These are phyloP conservation scores for Jatropha curcas DNA, from an alignment of 345 rosid genomes.

Conservation along the genomic window DNA sequence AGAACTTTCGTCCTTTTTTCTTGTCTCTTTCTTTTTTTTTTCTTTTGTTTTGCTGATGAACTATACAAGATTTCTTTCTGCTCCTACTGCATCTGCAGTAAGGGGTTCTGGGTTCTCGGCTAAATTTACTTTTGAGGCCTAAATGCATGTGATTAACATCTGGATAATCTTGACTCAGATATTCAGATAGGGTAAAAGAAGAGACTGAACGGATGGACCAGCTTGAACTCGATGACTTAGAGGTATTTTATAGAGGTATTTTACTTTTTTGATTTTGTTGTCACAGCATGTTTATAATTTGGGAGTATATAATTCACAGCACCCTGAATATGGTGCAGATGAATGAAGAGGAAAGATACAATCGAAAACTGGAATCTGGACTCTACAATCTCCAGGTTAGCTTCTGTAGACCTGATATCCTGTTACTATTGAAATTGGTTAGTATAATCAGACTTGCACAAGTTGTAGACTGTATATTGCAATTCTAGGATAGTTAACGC, in stretches of 20 bases:
- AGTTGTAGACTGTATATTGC: neutral
- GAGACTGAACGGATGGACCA: slow-evolving; percentile 69
- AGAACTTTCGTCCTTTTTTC: too few relatives aligned
- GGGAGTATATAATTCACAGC: slow-evolving; percentile 11
- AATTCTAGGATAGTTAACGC: neutral
- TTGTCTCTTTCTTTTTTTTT: neutral
- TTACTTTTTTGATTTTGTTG: slow-evolving; percentile 8
- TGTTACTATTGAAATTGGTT: neutral
- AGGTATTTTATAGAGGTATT: slow-evolving; percentile 97
- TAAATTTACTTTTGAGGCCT: neutral
- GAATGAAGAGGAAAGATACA: slow-evolving; percentile 91
- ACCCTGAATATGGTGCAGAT: slow-evolving; percentile 44
- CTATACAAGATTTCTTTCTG: neutral
- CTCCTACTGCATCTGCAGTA: neutral
- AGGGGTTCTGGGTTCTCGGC: neutral
- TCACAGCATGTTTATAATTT: slow-evolving; percentile 9
- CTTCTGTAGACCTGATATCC: neutral
- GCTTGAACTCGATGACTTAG: slow-evolving; percentile 84
- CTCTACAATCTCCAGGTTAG: slow-evolving; percentile 94
- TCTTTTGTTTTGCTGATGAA: neutral
- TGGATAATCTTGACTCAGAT: slow-evolving; percentile 43
- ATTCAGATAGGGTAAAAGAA: slow-evolving; percentile 74
- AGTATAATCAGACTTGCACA: neutral
- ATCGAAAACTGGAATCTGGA: slow-evolving; percentile 83
- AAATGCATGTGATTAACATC: neutral